Conservation (phyloP, 116 monocot species). For the Thalassia testudinum region DNA sequence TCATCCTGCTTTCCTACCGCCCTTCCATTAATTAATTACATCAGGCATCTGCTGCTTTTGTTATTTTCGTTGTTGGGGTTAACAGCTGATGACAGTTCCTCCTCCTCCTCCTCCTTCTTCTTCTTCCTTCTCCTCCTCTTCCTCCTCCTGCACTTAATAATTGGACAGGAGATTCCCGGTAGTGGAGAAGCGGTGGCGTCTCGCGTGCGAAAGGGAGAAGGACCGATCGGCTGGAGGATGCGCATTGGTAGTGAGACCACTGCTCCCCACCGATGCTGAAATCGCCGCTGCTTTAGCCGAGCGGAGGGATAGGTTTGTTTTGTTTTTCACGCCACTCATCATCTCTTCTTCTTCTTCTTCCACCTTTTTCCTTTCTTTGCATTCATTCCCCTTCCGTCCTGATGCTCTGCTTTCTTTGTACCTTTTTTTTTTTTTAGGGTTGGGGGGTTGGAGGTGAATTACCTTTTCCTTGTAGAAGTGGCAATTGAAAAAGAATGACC, state of each 20-base stretch:
- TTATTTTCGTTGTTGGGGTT: no score
- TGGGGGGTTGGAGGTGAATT: no score
- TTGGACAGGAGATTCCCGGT: constrained; percentile 64
- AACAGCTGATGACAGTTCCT: constrained; percentile 36
- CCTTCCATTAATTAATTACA: no score
- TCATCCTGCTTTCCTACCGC: no score
- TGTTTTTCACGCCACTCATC: no score
- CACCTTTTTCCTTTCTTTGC: no score
- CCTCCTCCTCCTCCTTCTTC: constrained; percentile 38
- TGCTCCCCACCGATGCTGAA: constrained; percentile 55
- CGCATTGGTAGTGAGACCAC: neutral
- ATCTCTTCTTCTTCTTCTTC: neutral
- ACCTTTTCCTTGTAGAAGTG: no score
- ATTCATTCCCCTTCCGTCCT: no score
- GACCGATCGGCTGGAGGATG: constrained; percentile 1
- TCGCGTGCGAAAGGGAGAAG: constrained; percentile 37
- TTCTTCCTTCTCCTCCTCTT: neutral
- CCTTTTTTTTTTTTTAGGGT: no score
- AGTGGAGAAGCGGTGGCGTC: constrained; percentile 88
- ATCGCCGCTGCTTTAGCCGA: constrained; percentile 56
- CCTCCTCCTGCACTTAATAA: neutral
- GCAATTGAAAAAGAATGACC: no score
- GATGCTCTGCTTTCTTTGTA: no score
- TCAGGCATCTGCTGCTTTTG: no score
- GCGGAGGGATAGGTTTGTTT: constrained; percentile 50